These are phyloP conservation scores for Backusella psychrophila DNA, from an alignment of 192 early-diverging fungal species.

Conservation along the genomic window DNA sequence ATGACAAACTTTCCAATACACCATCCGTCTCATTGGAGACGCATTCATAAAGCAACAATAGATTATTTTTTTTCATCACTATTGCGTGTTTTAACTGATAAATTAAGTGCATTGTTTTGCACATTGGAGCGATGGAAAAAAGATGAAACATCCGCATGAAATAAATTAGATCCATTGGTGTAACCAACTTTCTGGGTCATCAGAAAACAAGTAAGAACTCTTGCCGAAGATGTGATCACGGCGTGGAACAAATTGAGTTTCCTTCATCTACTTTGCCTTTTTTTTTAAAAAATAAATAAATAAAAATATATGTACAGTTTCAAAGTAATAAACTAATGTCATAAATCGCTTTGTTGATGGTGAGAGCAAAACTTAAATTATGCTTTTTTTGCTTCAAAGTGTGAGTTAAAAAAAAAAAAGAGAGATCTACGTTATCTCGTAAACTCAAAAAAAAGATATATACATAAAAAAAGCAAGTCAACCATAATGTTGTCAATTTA, in stretches of 20 bases:
- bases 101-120: background rate
- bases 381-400: background rate
- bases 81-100: background rate
- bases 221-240: background rate
- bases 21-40: background rate
- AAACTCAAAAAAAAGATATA: background rate
- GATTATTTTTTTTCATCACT: background rate
- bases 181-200: background rate
- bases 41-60: background rate
- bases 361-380: background rate
- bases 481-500: background rate
- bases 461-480: background rate
- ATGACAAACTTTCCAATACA: background rate
- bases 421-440: background rate
- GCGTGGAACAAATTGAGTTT: background rate
- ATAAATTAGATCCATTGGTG: background rate
- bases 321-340: background rate
- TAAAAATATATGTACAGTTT: background rate
- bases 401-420: background rate
- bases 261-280: background rate
- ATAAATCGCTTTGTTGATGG: background rate
- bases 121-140: background rate
- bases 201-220: background rate
- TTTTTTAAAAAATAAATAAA: too few species aligned
- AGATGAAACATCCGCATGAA: background rate